Evolutionary conservation across 345 rosid species (phyloP).

Genomic region (Ceriops tagal): DNA sequence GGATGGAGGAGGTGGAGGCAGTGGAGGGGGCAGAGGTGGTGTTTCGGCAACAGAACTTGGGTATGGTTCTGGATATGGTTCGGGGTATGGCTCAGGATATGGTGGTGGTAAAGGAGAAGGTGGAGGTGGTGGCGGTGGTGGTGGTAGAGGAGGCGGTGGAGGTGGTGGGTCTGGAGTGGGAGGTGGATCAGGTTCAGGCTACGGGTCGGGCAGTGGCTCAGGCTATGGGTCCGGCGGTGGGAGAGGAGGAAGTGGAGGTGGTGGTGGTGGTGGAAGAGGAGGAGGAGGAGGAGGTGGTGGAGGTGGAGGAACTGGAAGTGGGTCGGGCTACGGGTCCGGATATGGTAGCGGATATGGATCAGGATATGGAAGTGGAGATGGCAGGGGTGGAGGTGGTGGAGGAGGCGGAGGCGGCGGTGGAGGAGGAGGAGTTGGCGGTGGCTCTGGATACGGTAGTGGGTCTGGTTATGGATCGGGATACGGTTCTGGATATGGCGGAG

Average conservation of each 20-base stretch:
- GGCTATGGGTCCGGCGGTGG: constrained; percentile 3
- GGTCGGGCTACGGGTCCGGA: constrained; percentile 18
- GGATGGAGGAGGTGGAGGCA: constrained; percentile 40
- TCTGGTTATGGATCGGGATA: constrained; percentile 18
- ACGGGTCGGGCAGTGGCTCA: constrained; percentile 10
- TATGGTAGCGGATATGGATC: constrained; percentile 19
- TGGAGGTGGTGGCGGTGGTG: constrained; percentile 12
- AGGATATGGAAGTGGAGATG: constrained; percentile 30
- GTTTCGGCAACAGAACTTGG: constrained; percentile 15
- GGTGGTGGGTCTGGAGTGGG: neutral
- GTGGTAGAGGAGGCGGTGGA: constrained; percentile 7
- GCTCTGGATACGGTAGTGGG: constrained; percentile 28
- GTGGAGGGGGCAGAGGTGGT: constrained; percentile 38
- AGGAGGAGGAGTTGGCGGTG: constrained; percentile 32
- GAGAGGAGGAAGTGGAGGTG: neutral
- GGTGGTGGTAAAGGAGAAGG: constrained; percentile 16
- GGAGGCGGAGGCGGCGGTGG: constrained; percentile 27
- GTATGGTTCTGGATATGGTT: constrained; percentile 21
- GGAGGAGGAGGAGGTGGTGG: constrained; percentile 5
- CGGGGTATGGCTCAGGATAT: constrained; percentile 35
- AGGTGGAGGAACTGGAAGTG: neutral
- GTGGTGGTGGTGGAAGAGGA: constrained; percentile 2
- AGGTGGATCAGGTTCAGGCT: constrained; percentile 13
- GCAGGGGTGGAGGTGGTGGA: constrained; percentile 17
- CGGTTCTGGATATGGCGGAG: constrained; percentile 27